These are phyloP conservation scores for Gliomastix tumulicola DNA, from an alignment of 2,329 filamentous ascomycete genomes.

Conservation along the genomic window DNA sequence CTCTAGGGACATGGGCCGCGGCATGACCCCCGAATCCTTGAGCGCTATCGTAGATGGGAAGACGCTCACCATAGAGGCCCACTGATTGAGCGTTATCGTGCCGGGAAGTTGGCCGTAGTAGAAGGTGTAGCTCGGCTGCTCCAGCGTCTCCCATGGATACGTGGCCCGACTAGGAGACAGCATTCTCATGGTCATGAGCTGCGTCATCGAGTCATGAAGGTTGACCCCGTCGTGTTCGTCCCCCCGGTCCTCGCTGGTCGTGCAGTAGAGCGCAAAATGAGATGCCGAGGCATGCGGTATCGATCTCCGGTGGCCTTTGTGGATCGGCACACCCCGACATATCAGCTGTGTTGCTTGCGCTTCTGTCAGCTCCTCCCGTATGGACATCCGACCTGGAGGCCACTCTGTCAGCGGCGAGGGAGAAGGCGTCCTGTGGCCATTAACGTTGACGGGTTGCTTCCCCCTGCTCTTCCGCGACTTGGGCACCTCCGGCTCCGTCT, in stretches of 20 bases:
- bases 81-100: constrained; percentile 66
- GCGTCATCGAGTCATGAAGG: constrained; percentile 47
- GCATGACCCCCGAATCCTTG: constrained; percentile 48
- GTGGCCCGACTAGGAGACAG: constrained; percentile 32
- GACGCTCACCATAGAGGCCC: constrained; percentile 52
- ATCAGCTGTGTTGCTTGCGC: constrained; percentile 51
- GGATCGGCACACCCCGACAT: constrained; percentile 47
- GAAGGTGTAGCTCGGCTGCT: constrained; percentile 67
- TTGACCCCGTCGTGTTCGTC: constrained; percentile 39
- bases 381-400: constrained; percentile 47
- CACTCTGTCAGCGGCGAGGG: constrained; percentile 39
- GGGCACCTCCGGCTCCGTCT: constrained; percentile 1
- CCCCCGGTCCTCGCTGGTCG: constrained; percentile 33
- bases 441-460: constrained; percentile 2
- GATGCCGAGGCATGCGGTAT: constrained; percentile 48
- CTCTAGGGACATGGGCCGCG: constrained; percentile 53
- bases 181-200: constrained; percentile 49
- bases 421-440: constrained; percentile 3
- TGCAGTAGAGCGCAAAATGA: constrained; percentile 50
- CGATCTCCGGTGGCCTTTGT: constrained; percentile 45
- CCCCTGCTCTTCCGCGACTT: constrained; percentile 3
- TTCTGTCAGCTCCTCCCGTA: constrained; percentile 42
- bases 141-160: constrained; percentile 62
- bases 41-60: constrained; percentile 49
- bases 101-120: constrained; percentile 60